phyloP scores from a whole-genome alignment of 1,139 yeast species.

The Candida albicans region DNA sequence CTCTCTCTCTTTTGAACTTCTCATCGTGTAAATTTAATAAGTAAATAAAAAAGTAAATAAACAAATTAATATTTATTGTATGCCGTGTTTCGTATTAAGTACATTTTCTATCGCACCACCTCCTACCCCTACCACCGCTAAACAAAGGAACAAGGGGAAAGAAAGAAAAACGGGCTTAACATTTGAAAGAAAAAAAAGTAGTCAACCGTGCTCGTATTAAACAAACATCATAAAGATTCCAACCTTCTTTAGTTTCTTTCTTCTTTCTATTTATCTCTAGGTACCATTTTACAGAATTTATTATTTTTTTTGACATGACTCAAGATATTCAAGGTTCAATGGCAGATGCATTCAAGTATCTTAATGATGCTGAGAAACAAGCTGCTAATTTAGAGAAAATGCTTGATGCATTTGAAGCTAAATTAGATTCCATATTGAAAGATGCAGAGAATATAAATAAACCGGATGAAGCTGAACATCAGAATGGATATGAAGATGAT shows the following conservation, averaged over 20 bases:
- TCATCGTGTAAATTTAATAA: not conserved
- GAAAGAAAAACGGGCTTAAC: too few relatives aligned
- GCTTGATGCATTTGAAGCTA: slow-evolving; percentile 45
- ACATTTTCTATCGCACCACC: too few relatives aligned
- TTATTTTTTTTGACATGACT: slow-evolving; percentile 18
- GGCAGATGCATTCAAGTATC: slow-evolving; percentile 43
- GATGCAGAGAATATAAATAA: slow-evolving; percentile 34
- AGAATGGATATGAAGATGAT: slow-evolving; percentile 6
- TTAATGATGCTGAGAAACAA: slow-evolving; percentile 45
- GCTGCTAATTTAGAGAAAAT: slow-evolving; percentile 43
- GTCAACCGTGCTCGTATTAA: too few relatives aligned
- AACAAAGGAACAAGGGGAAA: too few relatives aligned
- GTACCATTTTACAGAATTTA: too few relatives aligned
- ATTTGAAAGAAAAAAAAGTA: too few relatives aligned
- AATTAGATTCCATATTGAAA: slow-evolving; percentile 43
- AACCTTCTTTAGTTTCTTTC: not conserved
- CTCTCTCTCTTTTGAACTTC: too few relatives aligned
- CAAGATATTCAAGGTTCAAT: slow-evolving; percentile 20
- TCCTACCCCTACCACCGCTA: too few relatives aligned
- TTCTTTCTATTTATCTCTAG: not conserved
- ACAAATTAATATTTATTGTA: not conserved
- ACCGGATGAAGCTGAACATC: not conserved
- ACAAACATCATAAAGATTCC: too few relatives aligned
- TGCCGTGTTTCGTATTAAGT: too few relatives aligned
- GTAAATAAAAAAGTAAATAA: not conserved